Evolutionary conservation across 2,329 filamentous ascomycete species (phyloP).

Genomic region (Eutypella sp.): DNA sequence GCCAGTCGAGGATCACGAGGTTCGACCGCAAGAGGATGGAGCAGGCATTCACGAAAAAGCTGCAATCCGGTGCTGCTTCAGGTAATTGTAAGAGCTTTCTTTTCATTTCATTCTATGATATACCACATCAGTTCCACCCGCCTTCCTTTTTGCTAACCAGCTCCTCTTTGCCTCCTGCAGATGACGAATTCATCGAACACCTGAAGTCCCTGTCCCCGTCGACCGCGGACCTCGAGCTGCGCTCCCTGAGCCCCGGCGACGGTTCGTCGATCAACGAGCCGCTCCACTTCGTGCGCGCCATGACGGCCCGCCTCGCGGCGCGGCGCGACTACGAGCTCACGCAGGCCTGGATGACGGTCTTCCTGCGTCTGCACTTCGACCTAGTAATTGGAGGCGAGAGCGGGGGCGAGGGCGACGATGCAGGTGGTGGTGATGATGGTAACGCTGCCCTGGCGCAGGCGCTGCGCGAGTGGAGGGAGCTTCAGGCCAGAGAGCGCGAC

Average conservation of each 20-base stretch:
- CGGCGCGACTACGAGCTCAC: constrained; percentile 87
- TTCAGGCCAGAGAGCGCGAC: constrained; percentile 66
- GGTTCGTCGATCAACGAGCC: constrained; percentile 57
- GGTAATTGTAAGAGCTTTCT: constrained; percentile 52
- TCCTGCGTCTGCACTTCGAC: constrained; percentile 72
- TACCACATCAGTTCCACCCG: too few species aligned
- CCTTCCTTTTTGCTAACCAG: too few species aligned
- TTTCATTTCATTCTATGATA: neutral
- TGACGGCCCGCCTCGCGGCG: constrained; percentile 64
- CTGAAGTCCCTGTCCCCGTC: constrained; percentile 79
- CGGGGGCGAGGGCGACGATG: too few species aligned
- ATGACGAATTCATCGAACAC: constrained; percentile 66
- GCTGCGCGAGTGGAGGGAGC: constrained; percentile 64
- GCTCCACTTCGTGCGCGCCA: constrained; percentile 71
- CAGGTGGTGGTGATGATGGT: too few species aligned
- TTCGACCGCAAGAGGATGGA: constrained; percentile 55
- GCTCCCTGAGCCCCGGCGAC: constrained; percentile 58
- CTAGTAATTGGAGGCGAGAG: constrained; percentile 46
- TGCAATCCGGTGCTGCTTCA: constrained; percentile 47
- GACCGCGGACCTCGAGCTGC: constrained; percentile 84
- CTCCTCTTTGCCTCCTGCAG: constrained; percentile 35
- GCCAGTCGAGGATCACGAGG: constrained; percentile 61
- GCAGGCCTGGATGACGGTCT: constrained; percentile 97
- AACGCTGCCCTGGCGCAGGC: constrained; percentile 51
- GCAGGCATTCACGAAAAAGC: constrained; percentile 53